Evolutionary conservation across 345 rosid species (phyloP).

Genomic region (Populus pruinosa): DNA sequence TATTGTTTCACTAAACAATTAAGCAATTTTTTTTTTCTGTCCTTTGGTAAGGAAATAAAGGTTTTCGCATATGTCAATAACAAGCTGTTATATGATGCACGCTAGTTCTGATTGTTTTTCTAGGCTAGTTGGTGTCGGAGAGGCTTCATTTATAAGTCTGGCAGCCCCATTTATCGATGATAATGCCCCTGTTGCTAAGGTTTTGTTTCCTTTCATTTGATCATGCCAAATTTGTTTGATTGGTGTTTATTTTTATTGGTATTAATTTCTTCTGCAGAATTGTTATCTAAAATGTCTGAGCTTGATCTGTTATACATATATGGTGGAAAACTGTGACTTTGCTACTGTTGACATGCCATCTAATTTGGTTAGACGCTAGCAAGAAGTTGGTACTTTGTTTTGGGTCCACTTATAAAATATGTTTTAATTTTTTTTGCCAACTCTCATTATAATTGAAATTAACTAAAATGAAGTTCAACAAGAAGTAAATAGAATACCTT

Average conservation of each 20-base stretch:
- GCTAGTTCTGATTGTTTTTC: slow-evolving; percentile 15
- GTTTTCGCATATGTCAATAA: not conserved
- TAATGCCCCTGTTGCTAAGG: slow-evolving; percentile 83
- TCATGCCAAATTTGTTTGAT: not conserved
- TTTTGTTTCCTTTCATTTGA: slow-evolving; percentile 18
- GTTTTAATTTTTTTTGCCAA: not conserved
- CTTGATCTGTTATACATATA: not conserved
- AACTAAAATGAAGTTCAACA: not conserved
- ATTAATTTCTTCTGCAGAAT: not conserved
- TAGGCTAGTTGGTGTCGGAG: slow-evolving; percentile 98
- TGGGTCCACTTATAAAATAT: not conserved
- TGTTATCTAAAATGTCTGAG: not conserved
- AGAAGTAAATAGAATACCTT: not conserved
- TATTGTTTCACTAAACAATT: not conserved
- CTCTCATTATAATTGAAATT: not conserved
- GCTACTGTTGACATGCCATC: not conserved
- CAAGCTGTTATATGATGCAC: not conserved
- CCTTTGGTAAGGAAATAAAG: not conserved
- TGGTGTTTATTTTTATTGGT: not conserved
- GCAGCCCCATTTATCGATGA: slow-evolving; percentile 98
- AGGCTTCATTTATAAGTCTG: slow-evolving; percentile 94
- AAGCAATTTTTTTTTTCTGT: too few relatives aligned
- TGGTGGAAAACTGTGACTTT: not conserved
- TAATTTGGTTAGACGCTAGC: not conserved
- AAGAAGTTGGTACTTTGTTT: not conserved